Percentiles rank a stretch among this genome's conserved stretches.
Evolutionary conservation across 192 early-diverging fungal genomes (phyloP).

Genomic region (Coemansia sp.): DNA sequence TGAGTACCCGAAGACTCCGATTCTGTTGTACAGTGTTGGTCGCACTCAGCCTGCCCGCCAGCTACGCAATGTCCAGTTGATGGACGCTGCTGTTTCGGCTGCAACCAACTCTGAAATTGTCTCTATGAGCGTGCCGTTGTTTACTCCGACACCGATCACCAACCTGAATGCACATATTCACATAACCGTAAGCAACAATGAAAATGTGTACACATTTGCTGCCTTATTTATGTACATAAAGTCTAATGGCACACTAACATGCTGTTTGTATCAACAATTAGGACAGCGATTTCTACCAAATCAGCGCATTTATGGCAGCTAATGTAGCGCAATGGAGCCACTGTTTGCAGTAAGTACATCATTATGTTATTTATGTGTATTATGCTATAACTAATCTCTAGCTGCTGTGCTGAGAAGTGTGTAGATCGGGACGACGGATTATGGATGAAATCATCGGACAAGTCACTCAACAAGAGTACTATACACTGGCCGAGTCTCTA

Average conservation of each 20-base stretch:
- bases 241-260: neutral
- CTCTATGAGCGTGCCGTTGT: conserved; percentile 39
- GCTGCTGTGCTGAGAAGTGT: neutral
- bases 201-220: neutral
- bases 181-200: conserved; percentile 13
- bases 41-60: conserved; percentile 2
- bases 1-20: conserved; percentile 65
- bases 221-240: neutral
- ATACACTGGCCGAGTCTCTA: conserved; percentile 25
- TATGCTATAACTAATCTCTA: too few species aligned
- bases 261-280: conserved; percentile 4
- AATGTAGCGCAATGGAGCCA: conserved; percentile 40
- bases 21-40: conserved; percentile 59
- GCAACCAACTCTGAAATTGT: conserved; percentile 23
- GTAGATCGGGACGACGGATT: conserved; percentile 13
- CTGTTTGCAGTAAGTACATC: conserved; percentile 20
- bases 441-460: conserved; percentile 36
- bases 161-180: conserved; percentile 8
- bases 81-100: conserved; percentile 27
- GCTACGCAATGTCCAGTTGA: conserved; percentile 6
- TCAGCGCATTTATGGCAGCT: conserved; percentile 26
- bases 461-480: conserved; percentile 38
- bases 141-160: conserved; percentile 12
- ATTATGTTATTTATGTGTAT: neutral
- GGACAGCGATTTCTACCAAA: conserved; percentile 16